Evolutionary conservation across 164 flowering plant species (phyloP).

Genomic region (Annona squamosa): DNA sequence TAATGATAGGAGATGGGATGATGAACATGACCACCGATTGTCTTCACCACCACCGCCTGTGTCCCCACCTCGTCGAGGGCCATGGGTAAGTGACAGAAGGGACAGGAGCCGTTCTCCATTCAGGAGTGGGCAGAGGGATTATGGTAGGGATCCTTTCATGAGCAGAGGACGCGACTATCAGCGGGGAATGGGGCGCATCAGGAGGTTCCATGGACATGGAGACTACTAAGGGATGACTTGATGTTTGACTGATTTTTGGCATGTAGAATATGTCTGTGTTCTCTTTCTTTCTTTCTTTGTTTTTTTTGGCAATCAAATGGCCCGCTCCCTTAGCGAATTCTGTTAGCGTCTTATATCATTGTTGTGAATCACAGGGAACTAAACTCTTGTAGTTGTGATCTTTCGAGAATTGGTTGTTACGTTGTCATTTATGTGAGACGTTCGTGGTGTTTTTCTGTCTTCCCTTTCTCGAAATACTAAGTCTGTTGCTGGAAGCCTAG

Average conservation of each 20-base stretch:
- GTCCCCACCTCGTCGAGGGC: slow-evolving; percentile 32
- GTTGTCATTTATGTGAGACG: no score
- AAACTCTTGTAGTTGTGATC: no score
- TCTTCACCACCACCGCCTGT: slow-evolving; percentile 33
- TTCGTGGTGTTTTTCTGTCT: background rate
- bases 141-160: slow-evolving; percentile 39
- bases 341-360: no score
- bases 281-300: background rate
- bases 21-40: slow-evolving; percentile 20
- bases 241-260: background rate
- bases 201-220: slow-evolving; percentile 7
- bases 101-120: slow-evolving; percentile 81
- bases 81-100: slow-evolving; percentile 56
- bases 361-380: no score
- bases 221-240: slow-evolving; percentile 14
- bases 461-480: background rate
- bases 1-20: slow-evolving; percentile 44
- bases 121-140: slow-evolving; percentile 46
- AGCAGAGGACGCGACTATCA: slow-evolving; percentile 55
- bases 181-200: slow-evolving; percentile 35
- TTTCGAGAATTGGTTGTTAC: no score
- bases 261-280: background rate
- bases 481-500: no score
- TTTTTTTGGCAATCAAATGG: background rate
- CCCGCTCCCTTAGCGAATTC: no score